Base-by-base conservation (phyloP, 2,329 filamentous ascomycete species). In the Stachybotrys chartarum region DNA sequence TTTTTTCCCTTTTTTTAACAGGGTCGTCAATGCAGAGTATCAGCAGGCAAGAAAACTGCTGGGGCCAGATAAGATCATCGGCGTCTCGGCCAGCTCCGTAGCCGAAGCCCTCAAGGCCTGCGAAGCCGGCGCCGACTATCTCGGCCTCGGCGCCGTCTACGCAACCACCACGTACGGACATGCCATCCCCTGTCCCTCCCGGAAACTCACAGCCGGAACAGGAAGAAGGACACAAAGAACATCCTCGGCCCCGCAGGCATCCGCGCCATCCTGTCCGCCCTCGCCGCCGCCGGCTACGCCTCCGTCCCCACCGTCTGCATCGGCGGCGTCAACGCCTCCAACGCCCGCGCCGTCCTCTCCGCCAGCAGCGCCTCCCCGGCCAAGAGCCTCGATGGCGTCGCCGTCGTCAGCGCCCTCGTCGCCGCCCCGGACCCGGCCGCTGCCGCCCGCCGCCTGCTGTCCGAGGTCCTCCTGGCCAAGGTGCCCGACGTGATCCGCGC, bases 91-190 rank as follows among this genome's bases (percentile, higher is more conserved):
- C n/a, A 88, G 85, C 56, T 88, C 83, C 6, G 69, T 84, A 24
- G 80, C 85, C 7, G 89, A 97, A 74, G 90, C 91, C 5, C 70
- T 85, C 51, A 75, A 72, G 54, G 93, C 92, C 1, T 87, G 88
- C 56, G 74, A 81, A 52, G 82, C 81, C 52, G 91, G 91, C n/a
- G 91, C 92, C 31, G 85, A 94, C 70, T 97, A 97, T 70, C 78
- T 97, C 5, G 94, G 93, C 17, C 85, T 97, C 51, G 93, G 94
- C 30, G 94, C 93, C 1, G 84, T 97, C 59, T 97, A 88, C 72
- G 83, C 91, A 16, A 97, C 93, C 1, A 72, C 84, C 51, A 96
- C 91, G 81, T 89, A 74, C 70, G 78, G 24, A 24, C 24, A 24
- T 24, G 4, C 24, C 24, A 73, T 24, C 53, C 51, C 55, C 58